phyloP scores from a whole-genome alignment of 495 filamentous ascomycete species.

The Penicillium odoratum region DNA sequence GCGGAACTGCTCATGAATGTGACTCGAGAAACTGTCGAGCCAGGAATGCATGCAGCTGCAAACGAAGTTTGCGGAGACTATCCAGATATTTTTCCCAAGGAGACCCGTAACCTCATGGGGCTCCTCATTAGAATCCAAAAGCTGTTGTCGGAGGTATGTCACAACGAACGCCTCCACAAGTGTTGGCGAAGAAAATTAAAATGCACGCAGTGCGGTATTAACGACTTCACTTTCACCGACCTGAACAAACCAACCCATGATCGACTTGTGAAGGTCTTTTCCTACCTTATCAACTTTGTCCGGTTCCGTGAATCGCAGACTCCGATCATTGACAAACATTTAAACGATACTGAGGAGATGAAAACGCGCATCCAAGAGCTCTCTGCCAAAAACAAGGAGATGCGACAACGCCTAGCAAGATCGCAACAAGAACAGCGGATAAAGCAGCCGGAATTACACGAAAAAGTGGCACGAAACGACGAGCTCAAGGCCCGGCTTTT shows the following conservation, averaged over 20 bases:
- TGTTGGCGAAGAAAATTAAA: not conserved
- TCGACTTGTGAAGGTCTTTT: conserved; percentile 87
- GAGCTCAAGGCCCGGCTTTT: conserved; percentile 78
- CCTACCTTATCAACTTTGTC: conserved; percentile 97
- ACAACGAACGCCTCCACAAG: not conserved
- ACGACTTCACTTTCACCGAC: conserved; percentile 90
- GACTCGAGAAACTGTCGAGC: conserved; percentile 86
- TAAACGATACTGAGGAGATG: conserved; percentile 83
- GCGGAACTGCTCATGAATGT: conserved; percentile 90
- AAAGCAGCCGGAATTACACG: conserved; percentile 73
- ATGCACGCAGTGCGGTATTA: conserved; percentile 68
- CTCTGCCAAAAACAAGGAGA: conserved; percentile 79
- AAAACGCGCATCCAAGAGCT: conserved; percentile 84
- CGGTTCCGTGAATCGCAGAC: conserved; percentile 92
- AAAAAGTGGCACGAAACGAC: conserved; percentile 79
- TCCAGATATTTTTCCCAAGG: conserved; percentile 78
- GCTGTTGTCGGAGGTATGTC: conserved; percentile 67
- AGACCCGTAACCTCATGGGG: conserved; percentile 88
- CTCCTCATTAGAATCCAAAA: conserved; percentile 80
- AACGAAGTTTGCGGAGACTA: conserved; percentile 82
- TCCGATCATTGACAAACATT: conserved; percentile 82
- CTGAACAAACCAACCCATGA: conserved; percentile 84
- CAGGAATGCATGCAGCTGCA: conserved; percentile 86
- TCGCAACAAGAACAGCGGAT: conserved; percentile 73
- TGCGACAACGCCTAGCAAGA: conserved; percentile 74